These are phyloP conservation scores for Hortaea werneckii DNA, from an alignment of 2,329 filamentous ascomycete genomes.

Conservation along the genomic window DNA sequence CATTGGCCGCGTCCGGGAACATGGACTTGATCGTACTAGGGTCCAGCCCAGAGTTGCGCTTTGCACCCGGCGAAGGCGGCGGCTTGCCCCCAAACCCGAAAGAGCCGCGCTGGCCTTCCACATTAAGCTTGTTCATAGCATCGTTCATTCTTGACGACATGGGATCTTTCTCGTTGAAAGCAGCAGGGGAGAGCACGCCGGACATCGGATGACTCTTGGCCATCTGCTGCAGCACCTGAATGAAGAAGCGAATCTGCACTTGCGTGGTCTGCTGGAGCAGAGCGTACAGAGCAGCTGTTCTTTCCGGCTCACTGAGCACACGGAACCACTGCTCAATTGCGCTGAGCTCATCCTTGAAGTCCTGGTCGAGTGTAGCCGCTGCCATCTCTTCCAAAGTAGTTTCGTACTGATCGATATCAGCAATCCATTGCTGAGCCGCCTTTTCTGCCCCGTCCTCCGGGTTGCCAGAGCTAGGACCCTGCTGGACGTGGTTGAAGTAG, in stretches of 20 bases:
- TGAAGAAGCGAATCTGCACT: slow-evolving; percentile 98
- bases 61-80: slow-evolving; percentile 61
- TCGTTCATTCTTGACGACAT: slow-evolving; percentile 95
- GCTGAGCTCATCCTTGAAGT: slow-evolving; percentile 98
- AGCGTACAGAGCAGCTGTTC: slow-evolving; percentile 89
- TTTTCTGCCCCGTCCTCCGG: slow-evolving; percentile 83
- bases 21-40: slow-evolving; percentile 91
- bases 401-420: slow-evolving; percentile 97
- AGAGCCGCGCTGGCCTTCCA: slow-evolving; percentile 79
- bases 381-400: slow-evolving; percentile 99
- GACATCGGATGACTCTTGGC: slow-evolving; percentile 97
- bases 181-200: slow-evolving; percentile 83
- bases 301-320: slow-evolving; percentile 90
- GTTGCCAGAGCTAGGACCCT: slow-evolving; percentile 56
- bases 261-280: slow-evolving; percentile 96
- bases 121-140: slow-evolving; percentile 90
- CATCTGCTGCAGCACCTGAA: slow-evolving; percentile 98
- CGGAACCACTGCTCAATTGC: slow-evolving; percentile 99
- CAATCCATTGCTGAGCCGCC: slow-evolving; percentile 95
- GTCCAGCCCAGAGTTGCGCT: slow-evolving; percentile 91
- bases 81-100: slow-evolving; percentile 56
- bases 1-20: slow-evolving; percentile 96
- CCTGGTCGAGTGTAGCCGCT: slow-evolving; percentile 93
- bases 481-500: slow-evolving; percentile 66
- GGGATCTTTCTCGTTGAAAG: slow-evolving; percentile 89